Evolutionary conservation across 2,329 filamentous ascomycete species (phyloP).

Genomic region (Aspergillus thermomutatus): DNA sequence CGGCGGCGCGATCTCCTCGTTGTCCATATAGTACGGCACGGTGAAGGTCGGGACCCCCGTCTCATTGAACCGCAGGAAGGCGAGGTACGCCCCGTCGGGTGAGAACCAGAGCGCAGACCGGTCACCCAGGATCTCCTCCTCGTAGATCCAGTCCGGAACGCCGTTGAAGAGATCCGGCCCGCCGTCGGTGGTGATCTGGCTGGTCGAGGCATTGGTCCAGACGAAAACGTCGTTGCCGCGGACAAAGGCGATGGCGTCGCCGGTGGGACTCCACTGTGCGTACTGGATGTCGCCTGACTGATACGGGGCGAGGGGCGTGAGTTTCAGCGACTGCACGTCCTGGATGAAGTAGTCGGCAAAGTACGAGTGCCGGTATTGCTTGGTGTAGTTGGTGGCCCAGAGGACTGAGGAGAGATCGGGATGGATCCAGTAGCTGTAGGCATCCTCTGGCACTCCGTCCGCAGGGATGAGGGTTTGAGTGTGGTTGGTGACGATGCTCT

Average conservation of each 20-base stretch:
- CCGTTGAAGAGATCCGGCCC: constrained; percentile 83
- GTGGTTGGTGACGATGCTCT: constrained; percentile 59
- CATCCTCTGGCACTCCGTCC: constrained; percentile 54
- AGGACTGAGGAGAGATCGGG: constrained; percentile 58
- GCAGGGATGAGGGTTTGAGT: constrained; percentile 57
- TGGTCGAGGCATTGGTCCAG: constrained; percentile 52
- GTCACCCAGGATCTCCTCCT: constrained; percentile 72
- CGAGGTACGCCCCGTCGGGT: constrained; percentile 75
- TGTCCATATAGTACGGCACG: constrained; percentile 64
- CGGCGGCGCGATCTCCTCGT: constrained; percentile 53
- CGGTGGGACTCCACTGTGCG: constrained; percentile 58
- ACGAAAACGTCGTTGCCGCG: constrained; percentile 64
- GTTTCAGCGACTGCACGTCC: constrained; percentile 52
- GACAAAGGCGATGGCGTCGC: constrained; percentile 63
- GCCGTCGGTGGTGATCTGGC: constrained; percentile 75
- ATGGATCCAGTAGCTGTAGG: constrained; percentile 60
- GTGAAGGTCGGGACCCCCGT: constrained; percentile 65
- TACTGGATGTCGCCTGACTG: constrained; percentile 66
- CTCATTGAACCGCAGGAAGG: constrained; percentile 83
- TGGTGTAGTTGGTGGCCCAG: constrained; percentile 63
- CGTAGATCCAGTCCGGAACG: constrained; percentile 93
- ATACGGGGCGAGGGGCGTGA: constrained; percentile 53
- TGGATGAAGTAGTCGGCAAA: constrained; percentile 65
- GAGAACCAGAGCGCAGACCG: constrained; percentile 90
- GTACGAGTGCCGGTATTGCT: constrained; percentile 67